Percentiles rank a stretch among this genome's conserved stretches.
These are phyloP conservation scores for Penicillium janthinellum DNA, from an alignment of 2,329 filamentous ascomycete species.

Conservation along the genomic window DNA sequence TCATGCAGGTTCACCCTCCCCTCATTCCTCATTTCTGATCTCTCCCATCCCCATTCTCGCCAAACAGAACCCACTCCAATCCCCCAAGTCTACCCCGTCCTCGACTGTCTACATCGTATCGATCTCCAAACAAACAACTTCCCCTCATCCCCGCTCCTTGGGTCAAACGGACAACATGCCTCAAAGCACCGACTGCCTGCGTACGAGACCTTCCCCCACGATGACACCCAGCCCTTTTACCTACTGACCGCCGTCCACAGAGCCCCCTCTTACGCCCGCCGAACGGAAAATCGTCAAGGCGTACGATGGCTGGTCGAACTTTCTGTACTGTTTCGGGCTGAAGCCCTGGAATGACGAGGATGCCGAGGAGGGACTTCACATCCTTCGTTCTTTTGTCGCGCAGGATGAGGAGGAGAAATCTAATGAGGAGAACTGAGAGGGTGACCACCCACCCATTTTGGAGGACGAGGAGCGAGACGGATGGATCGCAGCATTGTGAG, in stretches of 20 bases:
- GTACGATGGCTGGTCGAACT: constrained; percentile 33
- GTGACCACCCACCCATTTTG: too few species aligned
- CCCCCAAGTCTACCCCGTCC: too few species aligned
- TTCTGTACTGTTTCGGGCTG: constrained; percentile 25
- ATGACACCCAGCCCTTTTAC: not conserved
- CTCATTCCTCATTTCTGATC: too few species aligned
- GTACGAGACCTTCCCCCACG: not conserved
- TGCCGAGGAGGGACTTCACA: not conserved
- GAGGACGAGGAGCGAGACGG: too few species aligned
- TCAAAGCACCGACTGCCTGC: not conserved
- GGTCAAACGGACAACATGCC: not conserved
- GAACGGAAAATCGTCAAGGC: constrained; percentile 30
- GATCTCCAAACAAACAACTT: not conserved
- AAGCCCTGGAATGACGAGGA: constrained; percentile 32
- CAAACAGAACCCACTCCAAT: too few species aligned
- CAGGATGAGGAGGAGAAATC: too few species aligned
- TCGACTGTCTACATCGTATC: not conserved
- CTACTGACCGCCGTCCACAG: constrained; percentile 10
- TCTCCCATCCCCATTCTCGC: too few species aligned
- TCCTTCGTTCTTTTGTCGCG: too few species aligned
- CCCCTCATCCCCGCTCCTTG: not conserved
- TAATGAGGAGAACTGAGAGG: too few species aligned
- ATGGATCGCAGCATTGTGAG: too few species aligned
- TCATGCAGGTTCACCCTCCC: too few species aligned
- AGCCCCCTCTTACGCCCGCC: constrained; percentile 29